Evolutionary conservation across 495 filamentous ascomycete species (phyloP).

Genomic region (Tuber melanosporum): DNA sequence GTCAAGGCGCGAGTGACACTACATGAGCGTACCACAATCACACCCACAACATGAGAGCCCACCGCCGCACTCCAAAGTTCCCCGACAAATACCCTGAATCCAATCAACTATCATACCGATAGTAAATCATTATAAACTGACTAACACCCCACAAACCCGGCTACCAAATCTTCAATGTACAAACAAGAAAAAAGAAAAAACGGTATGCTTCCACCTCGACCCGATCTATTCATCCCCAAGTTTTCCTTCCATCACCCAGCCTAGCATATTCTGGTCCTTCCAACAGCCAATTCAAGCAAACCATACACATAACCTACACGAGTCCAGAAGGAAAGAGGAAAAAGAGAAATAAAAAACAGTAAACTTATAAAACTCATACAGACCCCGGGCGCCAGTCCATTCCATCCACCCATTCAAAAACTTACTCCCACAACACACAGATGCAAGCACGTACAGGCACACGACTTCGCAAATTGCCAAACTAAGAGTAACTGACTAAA

Average conservation of each 20-base stretch:
- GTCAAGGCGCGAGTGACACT: background rate
- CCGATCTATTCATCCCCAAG: background rate
- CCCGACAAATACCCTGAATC: background rate
- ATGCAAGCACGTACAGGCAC: background rate
- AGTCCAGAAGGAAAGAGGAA: background rate
- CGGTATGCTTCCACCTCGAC: background rate
- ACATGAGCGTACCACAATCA: background rate
- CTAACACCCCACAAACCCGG: background rate
- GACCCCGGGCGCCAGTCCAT: conserved; percentile 1
- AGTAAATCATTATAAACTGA: background rate
- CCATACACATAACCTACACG: background rate
- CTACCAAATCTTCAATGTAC: background rate
- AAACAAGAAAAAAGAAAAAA: background rate
- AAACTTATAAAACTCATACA: background rate
- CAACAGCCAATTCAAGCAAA: background rate
- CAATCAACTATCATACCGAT: background rate
- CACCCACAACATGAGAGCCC: background rate
- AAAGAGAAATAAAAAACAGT: background rate
- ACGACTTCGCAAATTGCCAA: background rate
- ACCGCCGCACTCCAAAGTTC: background rate
- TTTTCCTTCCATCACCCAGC: background rate
- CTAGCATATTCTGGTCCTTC: background rate
- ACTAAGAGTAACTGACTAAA: conserved; percentile 6
- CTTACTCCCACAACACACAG: background rate
- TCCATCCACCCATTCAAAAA: background rate